Evolutionary conservation across 1,284 basidiomycete genomes (phyloP).

Genomic region (Wallemia hederae): DNA sequence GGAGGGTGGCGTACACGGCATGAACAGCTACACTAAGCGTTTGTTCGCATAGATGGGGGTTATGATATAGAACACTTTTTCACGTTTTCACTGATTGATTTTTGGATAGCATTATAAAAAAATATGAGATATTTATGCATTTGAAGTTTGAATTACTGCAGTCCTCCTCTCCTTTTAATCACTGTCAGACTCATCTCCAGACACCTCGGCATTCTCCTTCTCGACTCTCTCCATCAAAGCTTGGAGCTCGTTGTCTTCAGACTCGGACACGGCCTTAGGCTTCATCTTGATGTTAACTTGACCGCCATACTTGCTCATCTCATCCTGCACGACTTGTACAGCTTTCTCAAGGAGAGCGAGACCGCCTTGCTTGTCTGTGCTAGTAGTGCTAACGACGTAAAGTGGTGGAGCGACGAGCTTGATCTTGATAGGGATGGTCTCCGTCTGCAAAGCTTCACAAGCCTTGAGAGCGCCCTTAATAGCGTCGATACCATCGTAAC

Average conservation of each 20-base stretch:
- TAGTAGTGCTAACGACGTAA: slow-evolving; percentile 83
- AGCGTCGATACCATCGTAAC: slow-evolving; percentile 87
- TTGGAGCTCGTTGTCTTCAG: slow-evolving; percentile 78
- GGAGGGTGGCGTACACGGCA: slow-evolving; percentile 80
- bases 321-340: slow-evolving; percentile 59
- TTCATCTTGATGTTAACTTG: slow-evolving; percentile 86
- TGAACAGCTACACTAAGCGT: slow-evolving; percentile 39
- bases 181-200: slow-evolving; percentile 41
- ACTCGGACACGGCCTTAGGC: slow-evolving; percentile 92
- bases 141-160: not conserved
- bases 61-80: slow-evolving; percentile 3
- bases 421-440: slow-evolving; percentile 84
- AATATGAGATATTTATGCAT: not conserved
- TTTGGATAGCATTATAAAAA: not conserved
- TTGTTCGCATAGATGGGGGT: slow-evolving; percentile 22
- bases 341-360: slow-evolving; percentile 79
- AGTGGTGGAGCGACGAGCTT: slow-evolving; percentile 86
- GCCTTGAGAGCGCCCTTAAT: slow-evolving; percentile 74
- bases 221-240: slow-evolving; percentile 78
- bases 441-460: slow-evolving; percentile 60
- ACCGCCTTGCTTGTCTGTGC: slow-evolving; percentile 84
- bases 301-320: slow-evolving; percentile 60
- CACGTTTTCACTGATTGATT: not conserved
- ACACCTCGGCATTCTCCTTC: slow-evolving; percentile 73
- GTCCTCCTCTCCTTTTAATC: slow-evolving; percentile 14